Base-by-base conservation (phyloP, 306 rosid genomes). In the Pterocarpus santalinus region DNA sequence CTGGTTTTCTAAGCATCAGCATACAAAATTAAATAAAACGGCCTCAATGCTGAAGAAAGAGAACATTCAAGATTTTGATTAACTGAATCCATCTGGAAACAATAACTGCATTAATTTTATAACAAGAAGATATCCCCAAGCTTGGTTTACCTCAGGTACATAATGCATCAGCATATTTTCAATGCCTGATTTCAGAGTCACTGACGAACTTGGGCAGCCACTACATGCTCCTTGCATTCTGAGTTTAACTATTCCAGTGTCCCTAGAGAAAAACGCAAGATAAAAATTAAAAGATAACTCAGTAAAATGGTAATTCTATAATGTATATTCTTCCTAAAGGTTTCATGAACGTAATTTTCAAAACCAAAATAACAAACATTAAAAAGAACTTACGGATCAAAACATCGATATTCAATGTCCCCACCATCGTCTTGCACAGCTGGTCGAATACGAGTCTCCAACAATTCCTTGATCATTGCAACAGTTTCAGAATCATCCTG, bases 181-280 rank as follows among this genome's bases (percentile, higher is more conserved):
- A 75, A 95, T 93, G 94, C 99, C 99, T 28, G 99, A 93, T 86
- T 95, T 95, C 80, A 95, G 89, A 57, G 98, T 95, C 81, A 95
- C 99, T 1, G 99, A 87, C 56, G 99, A 95, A 87, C 99, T 95
- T 65, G 99, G 99, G 90, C 99, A 95, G 89, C 99, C 99, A 78
- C 98, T 94, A 66, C 98, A 94, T 32, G 98, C 98, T 79, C 98
- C 98, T 91, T 95, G 99, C 99, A 95, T 93, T 84, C 69, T 84
- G 79, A 95, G 89, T 79, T 88, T 95, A 30, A 95, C 99, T 55
- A 89, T 85, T 62, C 98, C 98, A 69, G 96, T 85, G 65, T 95
- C 99, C 80, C 99, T 95, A 78, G 65, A 83, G 63, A 78, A 71
- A 81, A 67, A 15, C 79, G 80, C 47, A 49, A 43, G 17, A 49